Evolutionary conservation across 2,329 filamentous ascomycete genomes (phyloP), one percentile per base, ranked within the genome.

Genomic region (Phoma sp.): DNA sequence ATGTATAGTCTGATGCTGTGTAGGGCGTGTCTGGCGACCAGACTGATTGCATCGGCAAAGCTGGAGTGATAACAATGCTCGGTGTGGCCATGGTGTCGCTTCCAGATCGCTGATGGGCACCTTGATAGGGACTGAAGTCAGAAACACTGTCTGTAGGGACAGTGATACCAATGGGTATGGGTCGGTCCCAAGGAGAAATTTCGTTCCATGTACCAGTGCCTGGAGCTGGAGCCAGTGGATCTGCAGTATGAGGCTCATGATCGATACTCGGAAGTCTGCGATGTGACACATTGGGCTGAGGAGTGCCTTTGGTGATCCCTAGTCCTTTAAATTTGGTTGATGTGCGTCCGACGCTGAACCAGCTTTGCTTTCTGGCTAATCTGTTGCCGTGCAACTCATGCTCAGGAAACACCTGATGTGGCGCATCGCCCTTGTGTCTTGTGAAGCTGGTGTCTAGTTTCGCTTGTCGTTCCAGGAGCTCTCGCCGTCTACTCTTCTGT

Each of bases 141-240:
- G 79, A 65, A 74, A 83, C 36, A 72, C 76, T 63, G 40, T 83
- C 81, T 13, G 85, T 82, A 2, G 88, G 84, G 40, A 91, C 77
- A 13, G 84, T 82, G 45, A 92, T 85, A 12, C 88, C 88, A 61
- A 91, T 92, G 37, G 89, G 82, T 55, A 92, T 92, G 1, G 87
- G 87, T n/a, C 85, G 81, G 64, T 89, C 86, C 54, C 83, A 84
- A 0, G 89, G 88, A 13, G 88, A 90, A 4, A 90, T 78, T 57
- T 86, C 85, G 31, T 71, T 67, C 69, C 61, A 76, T 25, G 59
- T 68, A 56, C 65, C 73, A 44, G 59, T 66, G 36, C 64, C 64
- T 41, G 72, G 61, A 43, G 68, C 64, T 40, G 72, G 61, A 43
- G 67, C 61, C 44, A 74, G 36, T 7, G 70, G 69, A 13, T 68